Percentiles rank a stretch among this genome's conserved stretches.
phyloP scores from a whole-genome alignment of 495 filamentous ascomycete species.

The Hypoxylon rickii region DNA sequence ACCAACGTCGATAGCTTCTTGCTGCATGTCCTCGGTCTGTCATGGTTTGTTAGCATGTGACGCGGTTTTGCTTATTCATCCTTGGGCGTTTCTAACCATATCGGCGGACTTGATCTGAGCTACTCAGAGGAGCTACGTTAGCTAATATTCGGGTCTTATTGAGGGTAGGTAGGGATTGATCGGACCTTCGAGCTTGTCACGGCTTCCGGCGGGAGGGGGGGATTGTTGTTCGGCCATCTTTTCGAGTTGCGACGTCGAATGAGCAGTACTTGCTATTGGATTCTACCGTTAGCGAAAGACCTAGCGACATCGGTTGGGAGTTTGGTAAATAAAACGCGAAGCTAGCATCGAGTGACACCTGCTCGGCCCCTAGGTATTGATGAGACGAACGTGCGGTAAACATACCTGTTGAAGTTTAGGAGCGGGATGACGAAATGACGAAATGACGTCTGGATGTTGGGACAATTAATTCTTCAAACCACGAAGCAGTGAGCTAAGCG shows the following conservation, averaged over 20 bases:
- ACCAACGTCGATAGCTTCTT: constrained; percentile 93
- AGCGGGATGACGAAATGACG: no score
- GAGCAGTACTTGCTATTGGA: neutral
- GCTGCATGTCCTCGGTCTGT: constrained; percentile 95
- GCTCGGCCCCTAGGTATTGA: no score
- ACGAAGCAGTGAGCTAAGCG: no score
- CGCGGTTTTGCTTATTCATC: neutral
- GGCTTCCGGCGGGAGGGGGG: constrained; percentile 26
- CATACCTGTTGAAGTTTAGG: constrained; percentile 10
- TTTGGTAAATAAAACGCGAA: neutral
- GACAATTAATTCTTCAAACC: no score
- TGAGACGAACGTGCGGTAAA: neutral
- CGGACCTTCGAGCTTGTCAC: constrained; percentile 41
- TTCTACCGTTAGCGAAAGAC: neutral
- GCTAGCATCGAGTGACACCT: no score
- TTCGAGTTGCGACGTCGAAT: neutral
- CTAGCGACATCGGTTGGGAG: neutral
- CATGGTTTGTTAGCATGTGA: constrained; percentile 35
- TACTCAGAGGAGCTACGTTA: no score
- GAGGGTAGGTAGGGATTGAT: constrained; percentile 1
- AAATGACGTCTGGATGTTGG: no score
- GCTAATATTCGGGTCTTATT: no score
- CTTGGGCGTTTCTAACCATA: constrained; percentile 71
- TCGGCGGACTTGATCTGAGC: constrained; percentile 96
- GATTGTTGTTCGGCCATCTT: constrained; percentile 38